phyloP scores from a whole-genome alignment of 441 rosid genomes.

The Melianthus villosus region DNA sequence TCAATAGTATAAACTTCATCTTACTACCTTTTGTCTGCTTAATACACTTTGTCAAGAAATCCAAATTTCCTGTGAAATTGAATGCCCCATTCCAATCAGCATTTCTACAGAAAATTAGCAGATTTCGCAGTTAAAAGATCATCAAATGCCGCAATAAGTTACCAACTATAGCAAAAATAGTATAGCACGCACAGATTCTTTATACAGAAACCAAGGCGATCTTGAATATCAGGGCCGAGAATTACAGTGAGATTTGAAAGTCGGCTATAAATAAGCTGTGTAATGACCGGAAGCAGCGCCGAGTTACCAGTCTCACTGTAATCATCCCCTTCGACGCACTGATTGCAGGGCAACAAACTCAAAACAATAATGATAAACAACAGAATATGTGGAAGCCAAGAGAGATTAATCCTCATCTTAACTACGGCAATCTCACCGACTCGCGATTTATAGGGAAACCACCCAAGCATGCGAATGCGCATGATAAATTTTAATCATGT shows the following conservation, averaged over 20 bases:
- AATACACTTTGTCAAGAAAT: slow-evolving; percentile 53
- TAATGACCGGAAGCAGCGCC: slow-evolving; percentile 33
- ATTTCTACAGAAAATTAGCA: slow-evolving; percentile 29
- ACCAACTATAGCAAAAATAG: not conserved
- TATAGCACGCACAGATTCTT: slow-evolving; percentile 47
- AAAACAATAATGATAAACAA: too few species aligned
- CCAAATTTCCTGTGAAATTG: slow-evolving; percentile 60
- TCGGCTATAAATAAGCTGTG: slow-evolving; percentile 30
- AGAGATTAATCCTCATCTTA: too few species aligned
- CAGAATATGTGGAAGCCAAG: too few species aligned
- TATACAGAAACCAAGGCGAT: slow-evolving; percentile 48
- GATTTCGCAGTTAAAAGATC: slow-evolving; percentile 6
- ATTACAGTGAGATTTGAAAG: slow-evolving; percentile 42
- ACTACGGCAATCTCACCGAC: too few species aligned
- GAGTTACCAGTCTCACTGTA: too few species aligned
- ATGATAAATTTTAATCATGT: too few species aligned
- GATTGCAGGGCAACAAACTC: too few species aligned
- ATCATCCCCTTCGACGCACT: too few species aligned
- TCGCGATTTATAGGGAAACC: too few species aligned
- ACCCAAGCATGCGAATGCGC: too few species aligned
- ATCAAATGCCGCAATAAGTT: not conserved
- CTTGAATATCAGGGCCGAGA: slow-evolving; percentile 34
- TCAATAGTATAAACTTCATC: not conserved
- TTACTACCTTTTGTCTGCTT: slow-evolving; percentile 39
- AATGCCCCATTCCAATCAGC: slow-evolving; percentile 82